Evolutionary conservation across 2,329 filamentous ascomycete genomes (phyloP).

Genomic region (Cucurbitaria berberidis): DNA sequence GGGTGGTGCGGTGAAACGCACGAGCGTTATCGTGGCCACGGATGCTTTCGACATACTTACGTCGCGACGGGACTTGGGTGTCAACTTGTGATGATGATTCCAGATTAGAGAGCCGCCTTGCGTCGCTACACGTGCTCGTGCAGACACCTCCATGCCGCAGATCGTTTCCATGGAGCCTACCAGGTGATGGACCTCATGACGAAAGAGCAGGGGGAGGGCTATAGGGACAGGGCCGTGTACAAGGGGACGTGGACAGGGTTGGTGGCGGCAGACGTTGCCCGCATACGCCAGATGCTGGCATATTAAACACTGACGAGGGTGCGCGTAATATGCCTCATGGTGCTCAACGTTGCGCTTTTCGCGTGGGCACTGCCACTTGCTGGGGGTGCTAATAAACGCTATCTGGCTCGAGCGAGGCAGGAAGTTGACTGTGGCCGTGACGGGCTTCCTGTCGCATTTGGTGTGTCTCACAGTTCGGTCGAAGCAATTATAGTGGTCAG

Average conservation of each 20-base stretch:
- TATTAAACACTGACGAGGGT: constrained; percentile 26
- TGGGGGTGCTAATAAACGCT: background rate
- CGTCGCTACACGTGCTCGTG: constrained; percentile 35
- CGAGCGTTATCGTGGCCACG: background rate
- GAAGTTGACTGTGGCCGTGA: background rate
- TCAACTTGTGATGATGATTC: constrained; percentile 3
- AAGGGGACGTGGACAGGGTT: constrained; percentile 22
- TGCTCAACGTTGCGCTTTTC: background rate
- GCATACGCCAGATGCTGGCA: constrained; percentile 28
- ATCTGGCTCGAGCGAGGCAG: background rate
- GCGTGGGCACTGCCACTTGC: constrained; percentile 6
- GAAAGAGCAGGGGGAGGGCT: constrained; percentile 13
- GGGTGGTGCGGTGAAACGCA: constrained; percentile 3
- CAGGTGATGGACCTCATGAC: constrained; percentile 21
- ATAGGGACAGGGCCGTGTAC: constrained; percentile 11
- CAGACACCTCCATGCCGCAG: constrained; percentile 33
- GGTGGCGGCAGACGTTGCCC: constrained; percentile 22
- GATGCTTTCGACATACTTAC: background rate
- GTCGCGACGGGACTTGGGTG: background rate
- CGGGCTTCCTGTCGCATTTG: background rate
- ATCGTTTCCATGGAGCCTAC: constrained; percentile 27
- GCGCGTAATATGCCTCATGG: constrained; percentile 12
- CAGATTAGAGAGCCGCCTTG: constrained; percentile 38
- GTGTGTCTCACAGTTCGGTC: constrained; percentile 19
- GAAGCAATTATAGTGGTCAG: constrained; percentile 22